phyloP scores from a whole-genome alignment of 208 protist species.

The Endotrypanum monterogeii region DNA sequence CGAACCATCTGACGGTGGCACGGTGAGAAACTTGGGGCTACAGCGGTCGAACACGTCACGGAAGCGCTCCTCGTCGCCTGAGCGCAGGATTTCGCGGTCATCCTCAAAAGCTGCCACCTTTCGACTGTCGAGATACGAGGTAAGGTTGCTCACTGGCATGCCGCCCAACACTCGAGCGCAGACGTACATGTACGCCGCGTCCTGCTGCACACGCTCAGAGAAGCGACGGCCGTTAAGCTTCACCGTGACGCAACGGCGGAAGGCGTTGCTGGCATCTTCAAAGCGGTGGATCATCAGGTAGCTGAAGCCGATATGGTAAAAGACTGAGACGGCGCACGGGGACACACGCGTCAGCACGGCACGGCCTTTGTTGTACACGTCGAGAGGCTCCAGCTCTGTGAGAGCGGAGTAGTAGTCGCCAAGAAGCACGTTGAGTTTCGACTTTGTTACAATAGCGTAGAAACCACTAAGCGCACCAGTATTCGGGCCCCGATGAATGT shows the following conservation, averaged over 20 bases:
- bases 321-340: constrained; percentile 78
- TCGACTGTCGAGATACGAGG: constrained; percentile 58
- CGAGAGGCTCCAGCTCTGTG: constrained; percentile 61
- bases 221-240: constrained; percentile 79
- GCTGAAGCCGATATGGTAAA: constrained; percentile 90
- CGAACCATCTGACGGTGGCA: constrained; percentile 53
- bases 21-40: constrained; percentile 90
- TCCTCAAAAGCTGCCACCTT: constrained; percentile 76
- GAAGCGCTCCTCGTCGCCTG: constrained; percentile 89
- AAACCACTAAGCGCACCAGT: constrained; percentile 68
- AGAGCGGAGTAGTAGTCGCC: constrained; percentile 88
- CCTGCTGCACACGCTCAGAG: constrained; percentile 82
- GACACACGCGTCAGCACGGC: constrained; percentile 62
- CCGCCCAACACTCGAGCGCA: constrained; percentile 84
- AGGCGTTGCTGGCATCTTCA: constrained; percentile 82
- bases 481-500: constrained; percentile 42
- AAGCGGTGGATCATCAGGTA: constrained; percentile 93
- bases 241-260: constrained; percentile 70
- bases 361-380: constrained; percentile 72
- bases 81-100: constrained; percentile 77
- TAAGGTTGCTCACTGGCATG: constrained; percentile 73
- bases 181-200: constrained; percentile 82
- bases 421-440: constrained; percentile 82
- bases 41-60: constrained; percentile 90
- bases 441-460: constrained; percentile 80